Percentiles rank a stretch among this genome's conserved stretches.
Evolutionary conservation across 2,329 filamentous ascomycete genomes (phyloP).

Genomic region (Neofusicoccum sp.): DNA sequence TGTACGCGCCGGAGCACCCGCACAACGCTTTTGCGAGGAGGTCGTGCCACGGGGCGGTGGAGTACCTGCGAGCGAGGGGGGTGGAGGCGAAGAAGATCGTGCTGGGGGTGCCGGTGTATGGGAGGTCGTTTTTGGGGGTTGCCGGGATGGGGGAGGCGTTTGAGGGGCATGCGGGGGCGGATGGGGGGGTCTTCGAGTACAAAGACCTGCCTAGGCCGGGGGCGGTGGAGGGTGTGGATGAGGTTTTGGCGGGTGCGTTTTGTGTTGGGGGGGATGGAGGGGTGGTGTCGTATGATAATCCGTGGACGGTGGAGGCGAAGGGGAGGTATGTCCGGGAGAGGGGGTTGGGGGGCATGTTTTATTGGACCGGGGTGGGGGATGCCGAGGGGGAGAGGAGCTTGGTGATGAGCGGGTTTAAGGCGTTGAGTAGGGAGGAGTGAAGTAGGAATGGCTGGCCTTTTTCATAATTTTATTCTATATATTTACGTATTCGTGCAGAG

Average conservation of each 20-base stretch:
- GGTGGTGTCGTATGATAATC: conserved; percentile 77
- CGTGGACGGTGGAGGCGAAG: conserved; percentile 72
- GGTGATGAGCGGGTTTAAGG: neutral
- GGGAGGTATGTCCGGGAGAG: conserved; percentile 70
- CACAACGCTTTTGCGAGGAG: conserved; percentile 54
- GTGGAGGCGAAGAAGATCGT: conserved; percentile 71
- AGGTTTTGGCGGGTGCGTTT: conserved; percentile 62
- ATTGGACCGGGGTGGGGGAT: neutral
- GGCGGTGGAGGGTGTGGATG: conserved; percentile 66
- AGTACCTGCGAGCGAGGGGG: conserved; percentile 63
- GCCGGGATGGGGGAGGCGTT: conserved; percentile 65
- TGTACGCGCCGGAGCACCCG: conserved; percentile 57
- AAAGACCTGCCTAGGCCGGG: conserved; percentile 61
- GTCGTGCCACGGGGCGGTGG: conserved; percentile 64
- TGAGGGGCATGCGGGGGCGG: conserved; percentile 51
- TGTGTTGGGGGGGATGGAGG: conserved; percentile 64
- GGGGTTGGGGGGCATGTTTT: conserved; percentile 68
- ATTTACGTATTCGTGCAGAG: neutral
- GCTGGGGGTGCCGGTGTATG: conserved; percentile 72
- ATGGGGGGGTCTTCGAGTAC: conserved; percentile 70
- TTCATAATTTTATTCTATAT: neutral
- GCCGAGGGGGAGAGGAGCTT: neutral
- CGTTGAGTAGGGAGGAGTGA: neutral
- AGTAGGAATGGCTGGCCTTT: neutral
- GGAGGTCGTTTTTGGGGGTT: conserved; percentile 65